Base-by-base conservation (phyloP, 805 yeast species). In the Saccharomycopsis fibuligera region DNA sequence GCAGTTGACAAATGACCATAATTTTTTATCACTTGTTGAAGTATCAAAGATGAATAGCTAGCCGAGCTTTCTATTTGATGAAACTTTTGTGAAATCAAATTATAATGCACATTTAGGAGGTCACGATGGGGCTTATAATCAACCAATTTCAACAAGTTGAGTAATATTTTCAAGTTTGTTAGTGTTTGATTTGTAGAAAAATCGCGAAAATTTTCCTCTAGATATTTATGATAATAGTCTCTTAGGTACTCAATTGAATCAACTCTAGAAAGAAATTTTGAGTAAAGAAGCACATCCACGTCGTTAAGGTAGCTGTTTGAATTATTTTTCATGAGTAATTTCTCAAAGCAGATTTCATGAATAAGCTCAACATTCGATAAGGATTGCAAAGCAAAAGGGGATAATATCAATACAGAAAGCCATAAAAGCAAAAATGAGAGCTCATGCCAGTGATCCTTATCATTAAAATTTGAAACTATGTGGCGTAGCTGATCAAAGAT, bases 331-430 rank as follows among this genome's bases (percentile, higher is more conserved):
- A 39, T 36, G 3, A 60, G 43, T 0, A 74, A 70, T 5, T 73
- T 52, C 0, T 55, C 50, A 39, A 68, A 72, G 1, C 82, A 56
- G 2, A 60, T 46, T 1, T 57, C 54, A 3, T 74, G 57, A 5
- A 75, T 61, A 0, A 62, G 48, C 0, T 59, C 49, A 2, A 60
- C 53, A 1, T 63, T 63, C 6, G 35, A 21, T 9, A 47, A 42
- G 14, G 82, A 62, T 0, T 64, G 54, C 23, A 90, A 65, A 1
- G 76, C 72, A 58, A 90, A 89, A 0, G 98, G 97, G 0, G 81
- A 77, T n/a, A 85, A 65, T 0, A 80, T 73, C 21, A 89, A 65
- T 8, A 82, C 77, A 0, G 83, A 73, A 8, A 87, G 69, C 96
- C 96, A 90, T 2, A 84, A 66, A 6, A 88, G 62, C 37, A 79